A percentile compares a stretch with the other conserved stretches of the same genome.
Conservation (phyloP, 805 yeast species). For the Wickerhamiella hasegawae region DNA sequence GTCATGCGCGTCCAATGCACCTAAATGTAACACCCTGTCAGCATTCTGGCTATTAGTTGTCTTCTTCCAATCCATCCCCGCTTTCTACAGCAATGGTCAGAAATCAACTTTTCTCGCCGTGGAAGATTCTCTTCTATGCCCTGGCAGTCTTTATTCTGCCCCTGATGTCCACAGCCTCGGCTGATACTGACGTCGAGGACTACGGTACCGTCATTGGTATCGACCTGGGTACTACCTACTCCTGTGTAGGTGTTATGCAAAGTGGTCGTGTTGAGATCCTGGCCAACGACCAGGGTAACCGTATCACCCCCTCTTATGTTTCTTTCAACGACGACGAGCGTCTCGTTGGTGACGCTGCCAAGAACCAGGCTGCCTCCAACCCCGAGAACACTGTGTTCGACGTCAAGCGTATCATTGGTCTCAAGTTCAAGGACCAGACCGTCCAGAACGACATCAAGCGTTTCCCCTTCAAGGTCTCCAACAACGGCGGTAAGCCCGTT, state of each 20-base stretch:
- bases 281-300: conserved; percentile 94
- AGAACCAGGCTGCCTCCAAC: conserved; percentile 85
- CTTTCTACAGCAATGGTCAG: too few relatives aligned
- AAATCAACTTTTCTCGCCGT: conserved; percentile 14
- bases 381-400: conserved; percentile 79
- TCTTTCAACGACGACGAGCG: conserved; percentile 87
- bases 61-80: too few relatives aligned
- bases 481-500: conserved; percentile 67
- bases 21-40: too few relatives aligned
- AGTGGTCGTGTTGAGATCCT: conserved; percentile 81
- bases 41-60: too few relatives aligned
- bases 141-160: conserved; percentile 23
- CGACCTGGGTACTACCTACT: conserved; percentile 94
- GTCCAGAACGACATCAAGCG: conserved; percentile 74
- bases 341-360: conserved; percentile 91
- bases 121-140: conserved; percentile 23
- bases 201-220: conserved; percentile 62
- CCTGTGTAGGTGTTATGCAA: conserved; percentile 84
- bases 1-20: too few relatives aligned
- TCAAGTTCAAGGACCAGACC: conserved; percentile 56
- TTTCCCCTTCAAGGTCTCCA: conserved; percentile 56
- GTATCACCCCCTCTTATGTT: conserved; percentile 91
- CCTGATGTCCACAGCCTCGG: conserved; percentile 17
- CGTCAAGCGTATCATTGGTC: conserved; percentile 82
- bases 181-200: conserved; percentile 22